Percentiles rank a stretch among this genome's conserved stretches.
Evolutionary conservation across 345 rosid species (phyloP).

Genomic region (Citrus medica): DNA sequence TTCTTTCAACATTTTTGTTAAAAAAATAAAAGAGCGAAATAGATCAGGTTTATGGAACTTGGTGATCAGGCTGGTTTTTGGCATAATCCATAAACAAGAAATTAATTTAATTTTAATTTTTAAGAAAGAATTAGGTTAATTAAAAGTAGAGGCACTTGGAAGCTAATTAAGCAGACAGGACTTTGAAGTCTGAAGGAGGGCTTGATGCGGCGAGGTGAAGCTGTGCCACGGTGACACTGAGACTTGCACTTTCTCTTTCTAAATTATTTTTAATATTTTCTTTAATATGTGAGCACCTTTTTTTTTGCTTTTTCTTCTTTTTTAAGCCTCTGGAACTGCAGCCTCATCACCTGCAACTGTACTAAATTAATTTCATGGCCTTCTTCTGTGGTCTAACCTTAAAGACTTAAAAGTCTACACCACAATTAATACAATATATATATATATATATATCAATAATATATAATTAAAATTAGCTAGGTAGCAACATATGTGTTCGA

Average conservation of each 20-base stretch:
- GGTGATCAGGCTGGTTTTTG: not conserved
- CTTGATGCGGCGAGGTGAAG: conserved; percentile 35
- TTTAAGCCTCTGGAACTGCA: not conserved
- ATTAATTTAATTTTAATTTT: no score
- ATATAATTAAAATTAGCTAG: not conserved
- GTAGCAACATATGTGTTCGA: not conserved
- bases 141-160: not conserved
- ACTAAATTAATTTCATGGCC: not conserved
- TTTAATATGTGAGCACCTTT: not conserved
- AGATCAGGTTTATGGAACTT: not conserved
- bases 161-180: not conserved
- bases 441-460: not conserved
- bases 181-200: not conserved
- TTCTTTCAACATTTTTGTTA: no score
- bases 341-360: not conserved
- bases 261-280: not conserved
- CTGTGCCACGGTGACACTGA: conserved; percentile 3
- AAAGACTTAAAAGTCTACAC: not conserved
- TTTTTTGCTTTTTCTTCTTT: not conserved
- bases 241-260: no score
- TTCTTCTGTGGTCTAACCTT: conserved; percentile 1
- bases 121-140: not conserved
- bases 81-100: not conserved
- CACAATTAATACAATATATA: not conserved
- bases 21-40: not conserved